phyloP scores from a whole-genome alignment of 306 rosid genomes.

The Medicago truncatula region DNA sequence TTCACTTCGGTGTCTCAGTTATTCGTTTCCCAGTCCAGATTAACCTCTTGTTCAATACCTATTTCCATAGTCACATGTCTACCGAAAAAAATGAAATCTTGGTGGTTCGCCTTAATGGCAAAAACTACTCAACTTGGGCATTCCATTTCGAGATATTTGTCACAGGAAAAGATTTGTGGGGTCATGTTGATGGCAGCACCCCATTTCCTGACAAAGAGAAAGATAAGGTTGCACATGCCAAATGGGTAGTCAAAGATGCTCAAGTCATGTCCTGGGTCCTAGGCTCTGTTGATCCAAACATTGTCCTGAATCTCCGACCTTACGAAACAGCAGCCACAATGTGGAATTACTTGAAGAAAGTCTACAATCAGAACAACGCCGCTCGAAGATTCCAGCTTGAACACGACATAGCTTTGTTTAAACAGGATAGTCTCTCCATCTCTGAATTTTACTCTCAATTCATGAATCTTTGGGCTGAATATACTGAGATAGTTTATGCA shows the following conservation, averaged over 20 bases:
- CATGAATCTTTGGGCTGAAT: not conserved
- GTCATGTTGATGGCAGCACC: not conserved
- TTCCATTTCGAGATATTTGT: not conserved
- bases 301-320: not conserved
- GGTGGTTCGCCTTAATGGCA: not conserved
- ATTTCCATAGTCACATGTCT: not conserved
- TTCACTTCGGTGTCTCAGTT: too few relatives aligned
- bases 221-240: not conserved
- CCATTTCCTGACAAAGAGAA: not conserved
- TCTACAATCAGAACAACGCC: not conserved
- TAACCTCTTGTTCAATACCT: too few relatives aligned
- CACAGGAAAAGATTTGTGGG: not conserved
- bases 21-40: too few relatives aligned
- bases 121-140: not conserved
- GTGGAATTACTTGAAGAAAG: constrained; percentile 22
- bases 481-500: not conserved
- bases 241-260: not conserved
- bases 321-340: not conserved
- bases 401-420: not conserved
- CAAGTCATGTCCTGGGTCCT: not conserved
- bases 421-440: not conserved
- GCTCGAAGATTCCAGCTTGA: constrained; percentile 4
- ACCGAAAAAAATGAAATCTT: not conserved
- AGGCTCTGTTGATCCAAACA: not conserved
- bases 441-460: not conserved